phyloP scores from a whole-genome alignment of 2,329 filamentous ascomycete genomes.

The Apiospora aurea region DNA sequence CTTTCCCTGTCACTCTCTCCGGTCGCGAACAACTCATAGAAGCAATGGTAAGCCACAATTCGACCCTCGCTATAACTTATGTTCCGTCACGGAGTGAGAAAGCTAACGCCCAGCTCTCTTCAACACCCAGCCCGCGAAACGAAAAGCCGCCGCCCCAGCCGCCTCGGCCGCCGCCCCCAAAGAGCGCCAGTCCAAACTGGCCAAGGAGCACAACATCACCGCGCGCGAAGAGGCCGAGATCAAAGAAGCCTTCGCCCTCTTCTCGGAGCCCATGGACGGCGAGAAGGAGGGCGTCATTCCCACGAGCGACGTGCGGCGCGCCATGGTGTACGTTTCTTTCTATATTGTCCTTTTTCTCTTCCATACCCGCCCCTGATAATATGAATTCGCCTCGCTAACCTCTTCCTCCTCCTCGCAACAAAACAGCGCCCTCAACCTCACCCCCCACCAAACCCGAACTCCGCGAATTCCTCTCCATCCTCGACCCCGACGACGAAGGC shows the following conservation, averaged over 20 bases:
- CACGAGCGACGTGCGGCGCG: conserved; percentile 72
- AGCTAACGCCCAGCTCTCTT: not conserved
- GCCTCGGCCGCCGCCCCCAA: conserved; percentile 41
- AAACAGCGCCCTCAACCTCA: conserved; percentile 81
- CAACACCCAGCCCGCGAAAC: conserved; percentile 57
- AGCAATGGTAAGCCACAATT: not conserved
- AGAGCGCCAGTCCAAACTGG: conserved; percentile 81
- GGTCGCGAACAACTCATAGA: not conserved
- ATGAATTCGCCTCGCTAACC: not conserved
- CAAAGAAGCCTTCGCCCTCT: conserved; percentile 86
- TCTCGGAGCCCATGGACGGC: conserved; percentile 73
- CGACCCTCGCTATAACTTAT: not conserved
- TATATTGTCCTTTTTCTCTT: conserved; percentile 19
- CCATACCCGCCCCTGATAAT: not conserved
- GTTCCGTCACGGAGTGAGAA: not conserved
- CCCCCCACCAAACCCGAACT: conserved; percentile 71
- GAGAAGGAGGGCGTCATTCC: conserved; percentile 77
- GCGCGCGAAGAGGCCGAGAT: conserved; percentile 89
- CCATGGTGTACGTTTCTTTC: conserved; percentile 70
- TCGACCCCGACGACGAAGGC: conserved; percentile 84
- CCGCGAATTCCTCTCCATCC: conserved; percentile 75
- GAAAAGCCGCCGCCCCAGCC: conserved; percentile 46
- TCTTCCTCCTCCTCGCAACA: not conserved
- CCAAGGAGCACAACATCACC: conserved; percentile 87
- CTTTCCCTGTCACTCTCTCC: not conserved